Conservation (phyloP, 257 asterid genomes). For the Nicotiana tabacum region DNA sequence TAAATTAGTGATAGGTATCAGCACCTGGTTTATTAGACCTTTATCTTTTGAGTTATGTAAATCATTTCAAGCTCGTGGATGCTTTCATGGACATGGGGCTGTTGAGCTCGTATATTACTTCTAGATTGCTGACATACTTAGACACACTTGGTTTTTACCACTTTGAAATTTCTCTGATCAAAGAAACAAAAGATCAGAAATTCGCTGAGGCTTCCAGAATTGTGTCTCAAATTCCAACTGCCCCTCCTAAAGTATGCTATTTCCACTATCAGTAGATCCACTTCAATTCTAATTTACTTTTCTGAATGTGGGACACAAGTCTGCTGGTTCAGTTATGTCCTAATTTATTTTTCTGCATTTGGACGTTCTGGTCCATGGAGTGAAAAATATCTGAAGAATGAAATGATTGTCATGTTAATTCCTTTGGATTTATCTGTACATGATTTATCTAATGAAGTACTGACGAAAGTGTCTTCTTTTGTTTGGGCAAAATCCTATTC, state of each 20-base stretch:
- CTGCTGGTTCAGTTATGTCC: background rate
- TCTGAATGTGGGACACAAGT: background rate
- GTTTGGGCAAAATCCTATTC: constrained; percentile 9
- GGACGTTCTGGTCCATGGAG: background rate
- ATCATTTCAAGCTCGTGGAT: background rate
- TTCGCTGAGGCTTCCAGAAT: background rate
- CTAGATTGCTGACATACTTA: background rate
- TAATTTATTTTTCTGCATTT: background rate
- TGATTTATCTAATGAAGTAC: background rate
- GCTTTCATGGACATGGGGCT: background rate
- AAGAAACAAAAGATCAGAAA: background rate
- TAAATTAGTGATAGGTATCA: background rate
- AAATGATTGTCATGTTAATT: background rate
- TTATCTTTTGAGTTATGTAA: background rate
- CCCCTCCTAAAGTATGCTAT: background rate
- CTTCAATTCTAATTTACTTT: background rate
- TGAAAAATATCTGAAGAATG: background rate
- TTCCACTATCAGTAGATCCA: background rate
- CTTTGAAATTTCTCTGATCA: background rate
- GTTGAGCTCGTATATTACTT: background rate
- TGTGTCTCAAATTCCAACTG: background rate
- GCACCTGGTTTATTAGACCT: background rate
- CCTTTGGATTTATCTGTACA: background rate
- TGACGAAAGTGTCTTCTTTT: background rate
- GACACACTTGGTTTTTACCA: background rate